phyloP scores from a whole-genome alignment of 345 rosid species.

The Gossypium raimondii region DNA sequence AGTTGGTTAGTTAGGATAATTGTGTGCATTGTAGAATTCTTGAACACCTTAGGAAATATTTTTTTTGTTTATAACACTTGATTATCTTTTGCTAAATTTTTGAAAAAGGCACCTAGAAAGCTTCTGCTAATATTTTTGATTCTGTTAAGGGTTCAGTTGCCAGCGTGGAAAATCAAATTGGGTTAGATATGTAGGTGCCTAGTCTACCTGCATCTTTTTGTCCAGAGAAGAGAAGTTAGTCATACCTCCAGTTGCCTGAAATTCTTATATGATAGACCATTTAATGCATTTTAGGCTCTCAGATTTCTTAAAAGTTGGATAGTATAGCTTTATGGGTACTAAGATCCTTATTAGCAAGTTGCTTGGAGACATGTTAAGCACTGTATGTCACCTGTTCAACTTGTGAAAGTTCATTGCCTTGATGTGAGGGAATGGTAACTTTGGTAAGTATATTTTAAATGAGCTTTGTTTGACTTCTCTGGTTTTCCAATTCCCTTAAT shows the following conservation, averaged over 20 bases:
- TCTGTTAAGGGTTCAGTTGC: neutral
- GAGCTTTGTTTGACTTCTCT: neutral
- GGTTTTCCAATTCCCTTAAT: neutral
- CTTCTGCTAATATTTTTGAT: neutral
- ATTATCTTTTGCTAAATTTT: neutral
- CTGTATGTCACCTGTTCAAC: neutral
- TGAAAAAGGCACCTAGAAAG: neutral
- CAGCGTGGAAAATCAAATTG: conserved; percentile 1
- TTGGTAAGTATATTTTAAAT: neutral
- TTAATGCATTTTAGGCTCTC: neutral
- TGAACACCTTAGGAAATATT: neutral
- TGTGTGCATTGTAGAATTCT: neutral
- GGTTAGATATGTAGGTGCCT: neutral
- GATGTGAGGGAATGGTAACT: neutral
- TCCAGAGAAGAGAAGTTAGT: neutral
- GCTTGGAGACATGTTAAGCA: neutral
- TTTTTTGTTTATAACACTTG: neutral
- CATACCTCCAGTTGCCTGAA: neutral
- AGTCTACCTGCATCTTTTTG: neutral
- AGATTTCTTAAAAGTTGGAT: neutral
- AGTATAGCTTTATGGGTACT: neutral
- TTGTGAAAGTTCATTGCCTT: neutral
- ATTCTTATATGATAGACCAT: neutral
- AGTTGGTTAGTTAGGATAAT: neutral
- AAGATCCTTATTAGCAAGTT: neutral